Conservation (phyloP, 2,329 filamentous ascomycete species). For the Blastomyces silverae region DNA sequence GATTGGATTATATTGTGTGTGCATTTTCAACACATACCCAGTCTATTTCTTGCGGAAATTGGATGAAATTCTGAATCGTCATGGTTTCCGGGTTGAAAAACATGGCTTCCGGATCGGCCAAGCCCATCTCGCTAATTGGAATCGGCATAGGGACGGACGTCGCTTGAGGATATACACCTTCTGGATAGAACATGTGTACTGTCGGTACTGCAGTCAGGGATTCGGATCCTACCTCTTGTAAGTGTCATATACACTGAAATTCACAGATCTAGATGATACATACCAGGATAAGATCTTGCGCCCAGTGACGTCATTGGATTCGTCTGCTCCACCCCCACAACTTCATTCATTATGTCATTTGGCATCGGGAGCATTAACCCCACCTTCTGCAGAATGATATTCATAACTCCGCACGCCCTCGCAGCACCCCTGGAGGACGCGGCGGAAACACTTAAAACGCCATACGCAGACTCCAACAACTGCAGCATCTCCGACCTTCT, state of each 20-base stretch:
- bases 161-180: background rate
- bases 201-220: background rate
- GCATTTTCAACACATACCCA: slow-evolving; percentile 8
- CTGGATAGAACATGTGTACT: background rate
- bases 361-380: background rate
- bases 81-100: background rate
- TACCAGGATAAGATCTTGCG: background rate
- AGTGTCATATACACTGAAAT: background rate
- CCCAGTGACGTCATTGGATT: background rate
- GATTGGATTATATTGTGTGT: no score
- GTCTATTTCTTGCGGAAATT: slow-evolving; percentile 1
- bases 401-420: slow-evolving; percentile 3
- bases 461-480: slow-evolving; percentile 15
- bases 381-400: slow-evolving; percentile 6
- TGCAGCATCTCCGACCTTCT: slow-evolving; percentile 14
- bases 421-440: background rate
- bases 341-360: background rate
- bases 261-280: background rate
- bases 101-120: background rate
- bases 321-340: background rate
- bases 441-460: slow-evolving; percentile 10
- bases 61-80: slow-evolving; percentile 3
- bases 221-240: background rate
- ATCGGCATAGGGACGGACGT: background rate
- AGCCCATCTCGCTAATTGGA: background rate